Base-by-base conservation (phyloP, 106 monocot genomes). In the Dendrobium nobile region DNA sequence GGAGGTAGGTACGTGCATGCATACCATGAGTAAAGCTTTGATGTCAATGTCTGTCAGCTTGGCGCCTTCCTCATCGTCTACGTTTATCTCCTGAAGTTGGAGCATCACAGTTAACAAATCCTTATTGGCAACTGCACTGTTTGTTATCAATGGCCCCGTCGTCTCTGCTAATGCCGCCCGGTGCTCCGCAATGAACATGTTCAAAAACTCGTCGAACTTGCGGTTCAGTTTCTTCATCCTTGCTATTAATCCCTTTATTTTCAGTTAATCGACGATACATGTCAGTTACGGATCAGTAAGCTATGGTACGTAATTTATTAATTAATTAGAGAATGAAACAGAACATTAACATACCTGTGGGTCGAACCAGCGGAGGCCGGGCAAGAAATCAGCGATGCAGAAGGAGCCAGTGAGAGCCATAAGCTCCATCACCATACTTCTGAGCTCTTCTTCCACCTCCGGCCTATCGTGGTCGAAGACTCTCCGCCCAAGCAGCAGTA, bases 381-480 rank as follows among this genome's bases (percentile, higher is more conserved):
- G 91, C 55, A 91, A 78, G 82, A 86, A 88, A 56, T 91, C 91
- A 3, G 82, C 84, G 31, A 86, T 47, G 70, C 83, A 81, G 78
- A 90, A 87, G 48, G 74, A 87, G 51, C 90, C 90, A 13, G 88
- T 86, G 51, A 91, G 80, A 79, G 31, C 41, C 83, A 86, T 88
- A 77, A 91, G 79, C 82, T 88, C 88, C 80, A 75, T 79, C 84
- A 87, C 86, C 91, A 88, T 91, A 68, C 77, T 79, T 79, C 80
- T 84, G 45, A 90, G 87, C 85, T 90, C 90, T 75, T 54, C 84
- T 72, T 54, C 84, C 79, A 55, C 84, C 51, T 47, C 78, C 76
- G 24, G 56, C 37, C 41, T 77, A 17, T 48, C 78, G 17, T 72
- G 82, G 82, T 72, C 84, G 82, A 91, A 91, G 37, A 86, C 77